Base-by-base conservation (phyloP, 2,329 filamentous ascomycete genomes). In the Pseudogymnoascus sp. region DNA sequence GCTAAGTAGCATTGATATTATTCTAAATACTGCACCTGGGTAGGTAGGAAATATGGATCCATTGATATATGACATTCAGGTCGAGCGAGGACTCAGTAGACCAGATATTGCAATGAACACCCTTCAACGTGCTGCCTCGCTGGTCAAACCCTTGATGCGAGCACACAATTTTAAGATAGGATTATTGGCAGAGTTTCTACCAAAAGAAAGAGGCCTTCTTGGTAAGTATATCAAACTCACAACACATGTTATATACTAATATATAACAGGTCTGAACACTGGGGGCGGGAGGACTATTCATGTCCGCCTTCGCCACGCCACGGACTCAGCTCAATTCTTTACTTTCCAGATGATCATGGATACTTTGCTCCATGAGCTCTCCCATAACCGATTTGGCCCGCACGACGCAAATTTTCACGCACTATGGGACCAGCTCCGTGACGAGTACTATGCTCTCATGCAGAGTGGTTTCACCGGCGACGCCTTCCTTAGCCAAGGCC, bases 101-200 rank as follows among this genome's bases (percentile, higher is more conserved):
- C 50, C 50, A 57, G 50, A 57, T 15, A 28, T 57, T 19, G 50
- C 50, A 13, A 57, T 57, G 50, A 21, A 84, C 36, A 85, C 84
- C 64, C 81, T 97, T 23, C 89, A 87, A 70, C 93, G 89, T 75
- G 82, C 96, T 42, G 91, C 91, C 2, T 96, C 92, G 26, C 77
- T 96, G 64, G 93, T 97, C 66, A 97, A 96, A 74, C 93, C 93
- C 17, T 90, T 97, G 67, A 97, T 97, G 93, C 83, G 91, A 67
- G 91, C 91, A 59, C 85, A 90, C 47, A 82, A 82, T 63, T 97
- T 92, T 90, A 87, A 80, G 66, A 90, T 97, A 35, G 82, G 83
- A 28, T 84, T 89, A 59, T 82, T 97, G 15, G 86, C 87, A 60
- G 93, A 97, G 74, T 96, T 97, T 76, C 89, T 90, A 65, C 93